phyloP scores from a whole-genome alignment of 1,139 yeast genomes.

The Pichia sp. region DNA sequence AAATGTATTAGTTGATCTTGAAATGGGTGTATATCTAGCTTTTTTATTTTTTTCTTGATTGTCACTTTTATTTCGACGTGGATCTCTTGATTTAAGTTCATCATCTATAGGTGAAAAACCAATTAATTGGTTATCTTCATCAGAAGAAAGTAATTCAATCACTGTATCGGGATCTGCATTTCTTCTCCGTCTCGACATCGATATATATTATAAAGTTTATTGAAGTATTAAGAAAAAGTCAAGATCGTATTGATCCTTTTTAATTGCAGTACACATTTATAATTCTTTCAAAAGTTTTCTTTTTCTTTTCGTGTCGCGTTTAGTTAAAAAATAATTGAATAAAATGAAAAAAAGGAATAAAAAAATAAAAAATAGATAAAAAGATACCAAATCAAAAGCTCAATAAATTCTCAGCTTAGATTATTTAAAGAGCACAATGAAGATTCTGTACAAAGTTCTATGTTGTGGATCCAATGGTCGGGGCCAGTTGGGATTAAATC shows the following conservation, averaged over 20 bases:
- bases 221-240: background rate
- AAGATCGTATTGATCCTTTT: background rate
- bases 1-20: background rate
- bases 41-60: background rate
- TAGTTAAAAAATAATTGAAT: too few species aligned
- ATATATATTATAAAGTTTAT: background rate
- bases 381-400: background rate
- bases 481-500: constrained; percentile 64
- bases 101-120: background rate
- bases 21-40: background rate
- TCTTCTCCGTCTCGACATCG: background rate
- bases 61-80: background rate
- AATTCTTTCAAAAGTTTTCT: background rate
- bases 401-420: background rate
- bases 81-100: background rate
- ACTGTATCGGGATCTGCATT: background rate
- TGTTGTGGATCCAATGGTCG: constrained; percentile 83
- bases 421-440: background rate
- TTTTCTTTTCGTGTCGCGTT: background rate
- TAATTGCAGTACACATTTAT: background rate
- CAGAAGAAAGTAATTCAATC: constrained; percentile 5
- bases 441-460: constrained; percentile 30
- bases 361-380: background rate
- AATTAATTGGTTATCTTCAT: background rate
- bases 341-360: background rate